These are phyloP conservation scores for Geosmithia morbida DNA, from an alignment of 2,329 filamentous ascomycete species.

Conservation along the genomic window DNA sequence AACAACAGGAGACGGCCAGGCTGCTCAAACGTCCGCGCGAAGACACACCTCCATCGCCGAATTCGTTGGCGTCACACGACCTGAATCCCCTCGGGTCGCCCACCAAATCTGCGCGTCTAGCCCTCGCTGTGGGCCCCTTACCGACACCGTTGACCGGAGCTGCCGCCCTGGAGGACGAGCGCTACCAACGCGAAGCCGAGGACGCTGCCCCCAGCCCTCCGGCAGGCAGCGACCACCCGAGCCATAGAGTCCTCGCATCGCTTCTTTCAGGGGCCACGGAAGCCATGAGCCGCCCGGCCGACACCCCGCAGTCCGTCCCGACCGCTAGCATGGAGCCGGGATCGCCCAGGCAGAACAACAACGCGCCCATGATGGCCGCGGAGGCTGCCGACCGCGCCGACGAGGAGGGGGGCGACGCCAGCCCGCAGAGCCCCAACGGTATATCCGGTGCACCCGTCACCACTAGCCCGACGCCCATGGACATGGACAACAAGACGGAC, in stretches of 20 bases:
- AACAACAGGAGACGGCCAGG: constrained; percentile 23
- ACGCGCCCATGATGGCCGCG: constrained; percentile 16
- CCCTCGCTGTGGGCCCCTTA: constrained; percentile 25
- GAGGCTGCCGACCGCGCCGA: constrained; percentile 15
- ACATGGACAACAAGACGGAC: constrained; percentile 30
- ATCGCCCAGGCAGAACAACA: constrained; percentile 20
- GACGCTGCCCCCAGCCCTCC: constrained; percentile 21
- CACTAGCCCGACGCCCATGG: constrained; percentile 38
- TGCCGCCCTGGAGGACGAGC: constrained; percentile 38
- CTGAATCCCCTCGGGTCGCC: constrained; percentile 30
- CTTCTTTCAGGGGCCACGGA: constrained; percentile 37
- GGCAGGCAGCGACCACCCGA: constrained; percentile 36
- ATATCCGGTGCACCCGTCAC: constrained; percentile 28
- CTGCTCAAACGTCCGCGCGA: constrained; percentile 31
- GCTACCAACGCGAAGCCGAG: constrained; percentile 28
- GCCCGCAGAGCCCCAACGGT: constrained; percentile 27
- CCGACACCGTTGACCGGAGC: constrained; percentile 35
- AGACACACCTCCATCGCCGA: constrained; percentile 25
- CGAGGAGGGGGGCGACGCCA: constrained; percentile 24
- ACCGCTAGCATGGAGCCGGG: constrained; percentile 26
- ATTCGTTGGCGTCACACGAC: constrained; percentile 9
- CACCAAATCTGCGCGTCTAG: constrained; percentile 37
- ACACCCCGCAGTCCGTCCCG: constrained; percentile 28
- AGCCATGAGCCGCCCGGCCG: constrained; percentile 40
- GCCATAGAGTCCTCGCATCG: constrained; percentile 36